phyloP scores from a whole-genome alignment of 768 basidiomycete genomes.

The Russula sp. region DNA sequence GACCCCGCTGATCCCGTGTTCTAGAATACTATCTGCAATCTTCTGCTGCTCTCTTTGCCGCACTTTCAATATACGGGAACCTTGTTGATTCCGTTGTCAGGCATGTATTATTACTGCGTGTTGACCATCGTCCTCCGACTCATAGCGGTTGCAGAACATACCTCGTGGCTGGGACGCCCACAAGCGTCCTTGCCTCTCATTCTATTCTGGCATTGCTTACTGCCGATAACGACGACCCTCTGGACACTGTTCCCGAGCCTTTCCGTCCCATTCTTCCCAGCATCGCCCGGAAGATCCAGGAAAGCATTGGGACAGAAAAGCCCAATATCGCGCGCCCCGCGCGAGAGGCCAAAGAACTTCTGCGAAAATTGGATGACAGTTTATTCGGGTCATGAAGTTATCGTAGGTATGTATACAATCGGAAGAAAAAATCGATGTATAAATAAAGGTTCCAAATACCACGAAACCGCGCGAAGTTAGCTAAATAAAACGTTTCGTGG shows the following conservation, averaged over 20 bases:
- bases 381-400: constrained; percentile 23
- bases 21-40: constrained; percentile 70
- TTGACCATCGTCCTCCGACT: not conserved
- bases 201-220: constrained; percentile 57
- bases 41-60: constrained; percentile 57
- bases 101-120: constrained; percentile 43
- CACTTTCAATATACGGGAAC: constrained; percentile 60
- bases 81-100: constrained; percentile 62
- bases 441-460: too few species aligned
- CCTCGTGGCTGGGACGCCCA: constrained; percentile 65
- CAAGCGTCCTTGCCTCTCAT: constrained; percentile 59
- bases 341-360: constrained; percentile 73
- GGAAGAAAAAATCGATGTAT: not conserved
- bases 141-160: constrained; percentile 45
- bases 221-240: constrained; percentile 40
- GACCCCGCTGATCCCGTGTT: constrained; percentile 1
- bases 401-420: not conserved
- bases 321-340: constrained; percentile 75
- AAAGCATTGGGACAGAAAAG: constrained; percentile 64
- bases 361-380: constrained; percentile 36
- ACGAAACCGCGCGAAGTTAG: not conserved
- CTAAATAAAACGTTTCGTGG: constrained; percentile 43
- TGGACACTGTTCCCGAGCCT: constrained; percentile 44
- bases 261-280: constrained; percentile 61
- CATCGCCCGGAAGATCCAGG: constrained; percentile 71